Evolutionary conservation across 2,329 filamentous ascomycete species (phyloP), one percentile per base, ranked within the genome.

Genomic region (Zalaria sp.): DNA sequence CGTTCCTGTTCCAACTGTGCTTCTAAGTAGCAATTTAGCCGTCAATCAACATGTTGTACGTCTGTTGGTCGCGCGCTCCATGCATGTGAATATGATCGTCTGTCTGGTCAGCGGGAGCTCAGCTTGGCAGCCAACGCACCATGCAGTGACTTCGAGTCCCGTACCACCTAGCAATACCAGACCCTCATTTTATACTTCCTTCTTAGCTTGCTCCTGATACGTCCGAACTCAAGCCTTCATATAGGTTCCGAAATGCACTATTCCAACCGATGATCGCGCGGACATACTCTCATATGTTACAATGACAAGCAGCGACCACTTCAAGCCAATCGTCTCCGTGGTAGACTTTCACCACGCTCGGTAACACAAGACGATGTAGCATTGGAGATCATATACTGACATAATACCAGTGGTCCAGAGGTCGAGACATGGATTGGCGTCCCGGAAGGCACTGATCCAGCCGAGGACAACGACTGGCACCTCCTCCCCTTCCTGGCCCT

Each of bases 401-500:
- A 38, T 32, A 37, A 38, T 40, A 34, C 5, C 50, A 79, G 78
- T 58, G 91, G 91, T 5, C 91, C 91, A 28, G 91, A 98, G 66
- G 83, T 96, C 43, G 88, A 96, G 67, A 75, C 73, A 54, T 96
- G 89, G 83, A 85, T 94, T 57, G 87, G 86, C 47, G 76, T 66
- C 29, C 66, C 79, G 18, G 79, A 88, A 51, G 83, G 79, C 41
- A 69, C 67, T 44, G 87, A 95, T 61, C 86, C 89, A 7, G 83
- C 83, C 3, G 69, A 65, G 37, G 82, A 88, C 45, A 89, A 93
- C 64, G 85, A 91, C 57, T 98, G 91, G 91, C 73, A 79, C 27
- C 63, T 95, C 51, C 70, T 98, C 47, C 88, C 91, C 0, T 98
- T 98, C 62, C 95, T 96, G 85, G 91, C 91, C 26, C 66, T 98